Conservation (phyloP, 164 flowering plant species). For the Santalum album region DNA sequence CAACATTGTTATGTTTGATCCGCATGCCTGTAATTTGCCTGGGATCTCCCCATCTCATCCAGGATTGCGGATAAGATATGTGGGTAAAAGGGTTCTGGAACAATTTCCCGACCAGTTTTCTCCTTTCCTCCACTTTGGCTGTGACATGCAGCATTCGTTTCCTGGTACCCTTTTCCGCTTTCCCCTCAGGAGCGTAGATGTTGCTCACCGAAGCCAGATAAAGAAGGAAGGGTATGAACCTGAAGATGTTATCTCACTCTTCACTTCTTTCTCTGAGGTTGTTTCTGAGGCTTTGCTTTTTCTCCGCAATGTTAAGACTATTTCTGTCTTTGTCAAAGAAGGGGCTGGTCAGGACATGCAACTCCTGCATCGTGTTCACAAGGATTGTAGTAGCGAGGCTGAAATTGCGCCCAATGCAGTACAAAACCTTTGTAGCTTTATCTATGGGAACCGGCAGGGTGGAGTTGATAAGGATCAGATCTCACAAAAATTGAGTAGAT, state of each 20-base stretch:
- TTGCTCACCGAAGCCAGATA: slow-evolving; percentile 78
- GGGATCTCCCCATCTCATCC: slow-evolving; percentile 97
- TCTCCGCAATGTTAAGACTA: slow-evolving; percentile 68
- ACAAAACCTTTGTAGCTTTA: slow-evolving; percentile 33
- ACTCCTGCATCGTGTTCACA: slow-evolving; percentile 60
- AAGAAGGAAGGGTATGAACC: slow-evolving; percentile 76
- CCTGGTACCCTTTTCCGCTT: slow-evolving; percentile 97
- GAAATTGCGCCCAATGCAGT: slow-evolving; percentile 28
- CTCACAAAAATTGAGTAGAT: slow-evolving; percentile 46
- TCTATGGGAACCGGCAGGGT: slow-evolving; percentile 35
- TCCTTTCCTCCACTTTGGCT: slow-evolving; percentile 88
- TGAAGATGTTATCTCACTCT: slow-evolving; percentile 79
- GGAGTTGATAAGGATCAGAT: slow-evolving; percentile 56
- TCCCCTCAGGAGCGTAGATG: slow-evolving; percentile 65
- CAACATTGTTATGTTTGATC: slow-evolving; percentile 95
- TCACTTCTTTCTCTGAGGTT: slow-evolving; percentile 63
- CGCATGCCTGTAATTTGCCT: slow-evolving; percentile 91
- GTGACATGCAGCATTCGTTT: slow-evolving; percentile 71
- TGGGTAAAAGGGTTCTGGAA: slow-evolving; percentile 67
- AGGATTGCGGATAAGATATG: slow-evolving; percentile 80
- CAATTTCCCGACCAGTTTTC: slow-evolving; percentile 98
- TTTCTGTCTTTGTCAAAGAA: slow-evolving; percentile 78
- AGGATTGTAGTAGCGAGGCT: slow-evolving; percentile 32
- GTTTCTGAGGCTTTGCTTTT: slow-evolving; percentile 76
- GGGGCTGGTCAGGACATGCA: slow-evolving; percentile 66